phyloP scores from a whole-genome alignment of 164 flowering plant species.

The Umbellularia californica region DNA sequence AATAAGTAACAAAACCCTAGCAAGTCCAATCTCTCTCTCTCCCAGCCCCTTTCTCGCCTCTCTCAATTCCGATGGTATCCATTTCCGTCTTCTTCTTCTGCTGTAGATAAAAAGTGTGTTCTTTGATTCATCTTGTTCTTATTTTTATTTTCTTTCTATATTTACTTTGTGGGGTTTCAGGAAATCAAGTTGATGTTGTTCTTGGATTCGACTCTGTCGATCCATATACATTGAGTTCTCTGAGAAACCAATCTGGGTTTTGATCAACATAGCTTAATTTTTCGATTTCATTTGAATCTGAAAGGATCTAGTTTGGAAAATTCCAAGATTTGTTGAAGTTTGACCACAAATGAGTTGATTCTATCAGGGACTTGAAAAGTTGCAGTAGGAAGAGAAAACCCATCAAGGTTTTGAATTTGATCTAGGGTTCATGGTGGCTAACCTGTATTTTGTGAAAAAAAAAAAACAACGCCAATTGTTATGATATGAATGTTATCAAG shows the following conservation, averaged over 20 bases:
- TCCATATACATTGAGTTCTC: conserved; percentile 37
- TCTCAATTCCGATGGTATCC: conserved; percentile 63
- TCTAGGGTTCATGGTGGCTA: neutral
- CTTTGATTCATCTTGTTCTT: neutral
- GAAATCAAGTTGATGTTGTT: conserved; percentile 49
- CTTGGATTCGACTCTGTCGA: conserved; percentile 60
- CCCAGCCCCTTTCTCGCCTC: too few species aligned
- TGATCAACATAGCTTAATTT: too few species aligned
- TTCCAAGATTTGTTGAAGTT: too few species aligned
- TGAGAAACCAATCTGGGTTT: neutral
- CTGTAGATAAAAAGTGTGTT: neutral
- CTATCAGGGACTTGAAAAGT: too few species aligned
- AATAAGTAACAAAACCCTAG: too few species aligned
- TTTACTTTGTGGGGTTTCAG: conserved; percentile 17
- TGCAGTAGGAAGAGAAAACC: neutral
- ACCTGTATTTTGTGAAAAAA: too few species aligned
- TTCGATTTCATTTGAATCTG: too few species aligned
- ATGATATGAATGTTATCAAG: too few species aligned
- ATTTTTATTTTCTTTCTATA: neutral
- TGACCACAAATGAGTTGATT: too few species aligned
- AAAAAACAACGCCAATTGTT: too few species aligned
- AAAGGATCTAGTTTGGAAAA: too few species aligned
- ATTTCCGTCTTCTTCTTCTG: neutral
- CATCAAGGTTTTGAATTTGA: neutral
- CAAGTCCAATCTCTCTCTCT: too few species aligned